Base-by-base conservation (phyloP, 208 protist genomes). In the Wallacemonas sp. region DNA sequence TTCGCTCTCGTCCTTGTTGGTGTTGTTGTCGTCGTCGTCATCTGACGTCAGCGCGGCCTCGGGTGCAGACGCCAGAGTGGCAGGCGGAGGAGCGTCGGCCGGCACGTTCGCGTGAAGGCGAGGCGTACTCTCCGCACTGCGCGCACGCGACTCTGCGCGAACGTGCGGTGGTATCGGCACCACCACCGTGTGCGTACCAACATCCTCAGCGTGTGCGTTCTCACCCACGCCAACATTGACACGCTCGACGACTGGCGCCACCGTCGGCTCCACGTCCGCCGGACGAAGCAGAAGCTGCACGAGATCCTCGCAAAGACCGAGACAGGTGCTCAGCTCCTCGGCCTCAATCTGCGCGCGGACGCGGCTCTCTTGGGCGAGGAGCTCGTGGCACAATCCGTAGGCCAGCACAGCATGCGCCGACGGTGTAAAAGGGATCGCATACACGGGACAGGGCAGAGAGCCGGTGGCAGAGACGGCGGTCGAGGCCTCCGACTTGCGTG, bases 371-470 rank as follows among this genome's bases (percentile, higher is more conserved):
- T 0, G 44, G 16, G 20, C 59, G 14, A 57, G 20, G 12, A 73
- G 31, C 1, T 42, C 54, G 2, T n/a, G 1, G 16, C 42, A 57
- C n/a, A 70, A 48, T 1, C 32, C 57, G 31, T 33, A 45, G 45
- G 54, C 39, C 22, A 74, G 55, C 31, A 54, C 41, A 2, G 68
- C 52, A 14, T 22, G 42, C 52, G 57, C 7, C 2, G 68, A 67
- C 3, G 68, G 68, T 3, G 68, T 74, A 25, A 74, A 74, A n/a
- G 68, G 68, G 32, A 57, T 31, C 18, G 39, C 25, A 25, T 62
- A 45, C 12, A 42, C 12, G 8, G 52, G n/a, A 25, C 36, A 32
- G n/a, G 4, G 46, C 33, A 41, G 4, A 11, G 4, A 14, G 5
- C 31, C 2, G 26, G 42, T 20, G n/a, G 33, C 45, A 11, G 50